A percentile compares a stretch with the other conserved stretches of the same genome.
Evolutionary conservation across 352 stramenopile genomes (phyloP).

Genomic region (Globisporangium splendens): DNA sequence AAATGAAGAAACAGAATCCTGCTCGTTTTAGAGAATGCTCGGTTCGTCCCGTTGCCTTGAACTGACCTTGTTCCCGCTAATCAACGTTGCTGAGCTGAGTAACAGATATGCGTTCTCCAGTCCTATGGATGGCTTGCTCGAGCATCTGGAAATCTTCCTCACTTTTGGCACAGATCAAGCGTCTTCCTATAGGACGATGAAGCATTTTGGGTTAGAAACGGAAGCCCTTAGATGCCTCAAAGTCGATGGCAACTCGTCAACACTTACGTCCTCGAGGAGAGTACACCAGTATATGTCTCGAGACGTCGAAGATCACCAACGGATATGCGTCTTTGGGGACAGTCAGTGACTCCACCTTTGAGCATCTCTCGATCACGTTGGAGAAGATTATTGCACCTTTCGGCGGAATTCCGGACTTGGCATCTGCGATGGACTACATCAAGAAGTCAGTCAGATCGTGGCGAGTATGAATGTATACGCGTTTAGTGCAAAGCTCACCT

Average conservation of each 20-base stretch:
- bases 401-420: conserved; percentile 26
- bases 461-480: too few relatives aligned
- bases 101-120: conserved; percentile 14
- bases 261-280: conserved; percentile 20
- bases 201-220: not conserved
- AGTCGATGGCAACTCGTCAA: not conserved
- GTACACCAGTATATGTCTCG: conserved; percentile 13
- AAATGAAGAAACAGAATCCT: conserved; percentile 29
- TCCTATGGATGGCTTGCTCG: conserved; percentile 18
- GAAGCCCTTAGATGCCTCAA: not conserved
- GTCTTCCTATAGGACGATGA: conserved; percentile 14
- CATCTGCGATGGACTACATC: conserved; percentile 27
- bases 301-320: conserved; percentile 27
- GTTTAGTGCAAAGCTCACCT: conserved; percentile 10
- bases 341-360: conserved; percentile 15
- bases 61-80: not conserved
- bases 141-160: conserved; percentile 22
- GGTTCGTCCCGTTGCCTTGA: conserved; percentile 24
- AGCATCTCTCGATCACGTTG: conserved; percentile 23
- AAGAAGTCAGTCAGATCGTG: not conserved
- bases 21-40: conserved; percentile 51
- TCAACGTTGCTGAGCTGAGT: not conserved
- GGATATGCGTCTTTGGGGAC: conserved; percentile 27
- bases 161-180: conserved; percentile 21
- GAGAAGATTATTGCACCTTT: conserved; percentile 22